Evolutionary conservation across 495 filamentous ascomycete genomes (phyloP).

Genomic region (Bryoglossum gracile): DNA sequence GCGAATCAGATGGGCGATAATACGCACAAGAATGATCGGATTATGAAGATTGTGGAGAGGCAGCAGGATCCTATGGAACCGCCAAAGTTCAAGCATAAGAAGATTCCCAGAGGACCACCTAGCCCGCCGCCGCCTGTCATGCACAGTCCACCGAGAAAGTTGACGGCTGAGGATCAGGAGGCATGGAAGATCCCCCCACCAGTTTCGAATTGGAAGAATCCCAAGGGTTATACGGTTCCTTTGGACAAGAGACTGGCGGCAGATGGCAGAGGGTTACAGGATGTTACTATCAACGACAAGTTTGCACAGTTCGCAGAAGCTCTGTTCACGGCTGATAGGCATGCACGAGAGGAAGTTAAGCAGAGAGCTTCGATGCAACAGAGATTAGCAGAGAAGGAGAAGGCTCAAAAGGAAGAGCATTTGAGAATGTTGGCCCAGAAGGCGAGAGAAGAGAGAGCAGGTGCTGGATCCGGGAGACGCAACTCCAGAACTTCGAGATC

Average conservation of each 20-base stretch:
- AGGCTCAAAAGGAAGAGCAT: conserved; percentile 86
- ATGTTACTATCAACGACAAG: conserved; percentile 98
- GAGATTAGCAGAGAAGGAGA: conserved; percentile 93
- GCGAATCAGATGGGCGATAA: conserved; percentile 96
- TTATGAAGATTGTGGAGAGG: conserved; percentile 96
- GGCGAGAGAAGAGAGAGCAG: conserved; percentile 72
- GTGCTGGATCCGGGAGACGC: conserved; percentile 44
- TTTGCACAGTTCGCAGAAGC: conserved; percentile 96
- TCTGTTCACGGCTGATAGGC: conserved; percentile 85
- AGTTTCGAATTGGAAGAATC: conserved; percentile 98
- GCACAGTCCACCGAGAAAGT: conserved; percentile 89
- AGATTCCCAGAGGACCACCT: conserved; percentile 91
- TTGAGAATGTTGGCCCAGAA: conserved; percentile 84
- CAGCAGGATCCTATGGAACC: conserved; percentile 98
- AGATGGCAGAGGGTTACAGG: conserved; percentile 85
- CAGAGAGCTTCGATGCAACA: conserved; percentile 94
- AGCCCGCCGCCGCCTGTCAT: conserved; percentile 89
- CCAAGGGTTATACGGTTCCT: conserved; percentile 95
- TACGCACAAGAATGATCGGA: conserved; percentile 79
- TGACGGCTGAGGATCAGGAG: conserved; percentile 96
- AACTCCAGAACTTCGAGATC: conserved; percentile 32
- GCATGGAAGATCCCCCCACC: conserved; percentile 93
- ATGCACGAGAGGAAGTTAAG: conserved; percentile 91
- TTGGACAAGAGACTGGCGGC: conserved; percentile 96
- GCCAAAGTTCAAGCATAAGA: conserved; percentile 97